Conservation (phyloP, 2,329 filamentous ascomycete species). For the Podosphaera aphanis region DNA sequence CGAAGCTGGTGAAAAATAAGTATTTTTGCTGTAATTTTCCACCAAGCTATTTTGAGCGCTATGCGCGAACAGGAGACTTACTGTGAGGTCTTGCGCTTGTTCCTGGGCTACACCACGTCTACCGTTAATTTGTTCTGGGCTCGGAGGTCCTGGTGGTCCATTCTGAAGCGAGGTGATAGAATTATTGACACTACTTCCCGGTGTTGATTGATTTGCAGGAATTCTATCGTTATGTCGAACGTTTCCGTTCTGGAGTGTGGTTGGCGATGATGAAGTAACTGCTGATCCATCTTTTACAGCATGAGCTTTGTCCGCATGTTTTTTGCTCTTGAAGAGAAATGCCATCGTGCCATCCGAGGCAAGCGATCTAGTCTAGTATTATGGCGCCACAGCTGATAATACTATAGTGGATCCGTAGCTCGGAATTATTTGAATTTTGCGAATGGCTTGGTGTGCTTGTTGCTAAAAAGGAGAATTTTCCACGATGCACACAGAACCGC, state of each 20-base stretch:
- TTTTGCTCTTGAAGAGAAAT: constrained; percentile 67
- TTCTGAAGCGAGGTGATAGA: constrained; percentile 44
- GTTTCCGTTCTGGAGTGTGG: constrained; percentile 25
- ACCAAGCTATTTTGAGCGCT: background rate
- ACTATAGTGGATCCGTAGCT: constrained; percentile 6
- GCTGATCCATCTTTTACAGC: constrained; percentile 15
- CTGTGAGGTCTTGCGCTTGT: constrained; percentile 18
- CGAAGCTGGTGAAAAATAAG: constrained; percentile 22
- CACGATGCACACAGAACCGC: no score
- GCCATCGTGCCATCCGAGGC: constrained; percentile 33
- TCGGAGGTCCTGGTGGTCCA: constrained; percentile 10
- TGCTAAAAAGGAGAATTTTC: no score
- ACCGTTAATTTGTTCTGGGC: constrained; percentile 25
- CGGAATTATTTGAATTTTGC: no score
- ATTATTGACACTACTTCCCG: constrained; percentile 23
- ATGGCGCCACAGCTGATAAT: constrained; percentile 6
- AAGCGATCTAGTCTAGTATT: constrained; percentile 3
- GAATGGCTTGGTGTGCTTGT: background rate
- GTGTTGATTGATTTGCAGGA: constrained; percentile 39
- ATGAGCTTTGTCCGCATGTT: constrained; percentile 39
- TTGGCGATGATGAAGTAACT: constrained; percentile 17
- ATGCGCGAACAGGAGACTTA: constrained; percentile 11
- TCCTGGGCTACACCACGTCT: constrained; percentile 26
- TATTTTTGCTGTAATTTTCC: background rate
- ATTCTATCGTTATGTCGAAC: constrained; percentile 27